Base-by-base conservation (phyloP, 306 rosid species). In the Hylodesmum podocarpum region DNA sequence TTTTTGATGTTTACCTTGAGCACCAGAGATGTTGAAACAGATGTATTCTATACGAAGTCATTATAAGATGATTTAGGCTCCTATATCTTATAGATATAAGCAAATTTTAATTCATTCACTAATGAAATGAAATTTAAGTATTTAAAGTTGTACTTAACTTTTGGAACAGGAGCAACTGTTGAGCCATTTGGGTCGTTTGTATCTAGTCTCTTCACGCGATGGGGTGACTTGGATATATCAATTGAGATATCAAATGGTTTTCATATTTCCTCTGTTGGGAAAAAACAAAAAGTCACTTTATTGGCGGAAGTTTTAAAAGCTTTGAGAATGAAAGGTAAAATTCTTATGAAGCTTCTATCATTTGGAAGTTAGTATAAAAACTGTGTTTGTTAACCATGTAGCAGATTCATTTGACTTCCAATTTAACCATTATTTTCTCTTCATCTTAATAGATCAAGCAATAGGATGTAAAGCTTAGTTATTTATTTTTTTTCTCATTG, bases 121-220 rank as follows among this genome's bases (percentile, higher is more conserved):
- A n/a, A n/a, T n/a, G 43, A 63, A 64, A 53, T 58, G 66, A 40
- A 65, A 70, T 64, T 43, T 31, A 59, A 66, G 57, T 41, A 68
- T 75, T 79, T 62, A 63, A 62, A 81, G 57, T 51, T 12, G 28
- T 28, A 27, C 72, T 76, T 78, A 33, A 33, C 64, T 74, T 46
- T 70, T 77, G 71, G 75, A 87, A 64, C 91, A 95, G 98, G 98
- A 73, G 97, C 99, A 78, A 89, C 84, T 41, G 89, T 92, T 69
- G 97, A 92, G 80, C 96, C 97, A n/a, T 95, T 86, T 86, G 99
- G 99, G 34, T 95, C 97, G 28, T 92, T 92, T 85, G 93, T 88
- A 33, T 92, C 97, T 18, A 82, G 82, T 79, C 93, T 92, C 61
- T 95, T 90, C 80, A 80, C 96, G 0, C 81, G 87, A 25, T 90